phyloP scores from a whole-genome alignment of 108 stramenopile genomes.

The Thalassiosira profunda region DNA sequence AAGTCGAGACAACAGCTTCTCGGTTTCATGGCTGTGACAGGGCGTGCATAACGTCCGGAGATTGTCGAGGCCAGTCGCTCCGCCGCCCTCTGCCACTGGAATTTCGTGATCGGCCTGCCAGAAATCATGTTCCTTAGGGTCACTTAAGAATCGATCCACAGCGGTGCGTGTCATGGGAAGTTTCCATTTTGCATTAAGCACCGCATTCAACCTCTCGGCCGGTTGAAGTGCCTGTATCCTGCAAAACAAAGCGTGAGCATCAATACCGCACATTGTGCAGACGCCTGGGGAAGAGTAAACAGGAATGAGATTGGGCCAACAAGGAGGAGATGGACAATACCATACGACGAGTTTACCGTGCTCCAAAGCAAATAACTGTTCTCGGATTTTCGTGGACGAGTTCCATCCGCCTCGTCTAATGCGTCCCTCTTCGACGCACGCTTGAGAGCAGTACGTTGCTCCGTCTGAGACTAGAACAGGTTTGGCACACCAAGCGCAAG shows the following conservation, averaged over 20 bases:
- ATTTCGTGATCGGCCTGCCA: constrained; percentile 91
- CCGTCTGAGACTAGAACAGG: constrained; percentile 19
- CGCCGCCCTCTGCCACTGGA: constrained; percentile 87
- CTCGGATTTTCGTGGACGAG: constrained; percentile 51
- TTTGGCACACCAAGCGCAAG: constrained; percentile 68
- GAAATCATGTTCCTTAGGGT: constrained; percentile 76
- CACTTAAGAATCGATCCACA: constrained; percentile 56
- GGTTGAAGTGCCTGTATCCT: constrained; percentile 63
- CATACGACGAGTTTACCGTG: constrained; percentile 59
- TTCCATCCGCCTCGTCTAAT: constrained; percentile 64
- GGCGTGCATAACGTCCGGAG: constrained; percentile 81
- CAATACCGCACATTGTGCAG: constrained; percentile 43
- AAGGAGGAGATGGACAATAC: constrained; percentile 4
- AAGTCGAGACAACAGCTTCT: constrained; percentile 25
- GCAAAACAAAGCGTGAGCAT: constrained; percentile 63
- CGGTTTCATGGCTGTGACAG: constrained; percentile 71
- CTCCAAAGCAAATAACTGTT: constrained; percentile 65
- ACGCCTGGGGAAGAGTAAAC: constrained; percentile 18
- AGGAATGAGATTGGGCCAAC: neutral
- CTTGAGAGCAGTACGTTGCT: constrained; percentile 64
- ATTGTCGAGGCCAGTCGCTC: constrained; percentile 68
- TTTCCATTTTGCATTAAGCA: constrained; percentile 69
- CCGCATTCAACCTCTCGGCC: constrained; percentile 70
- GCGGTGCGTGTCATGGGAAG: constrained; percentile 52
- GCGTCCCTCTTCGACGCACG: constrained; percentile 70